Evolutionary conservation across 2,329 filamentous ascomycete genomes (phyloP).

Genomic region (Fusarium agapanthi): DNA sequence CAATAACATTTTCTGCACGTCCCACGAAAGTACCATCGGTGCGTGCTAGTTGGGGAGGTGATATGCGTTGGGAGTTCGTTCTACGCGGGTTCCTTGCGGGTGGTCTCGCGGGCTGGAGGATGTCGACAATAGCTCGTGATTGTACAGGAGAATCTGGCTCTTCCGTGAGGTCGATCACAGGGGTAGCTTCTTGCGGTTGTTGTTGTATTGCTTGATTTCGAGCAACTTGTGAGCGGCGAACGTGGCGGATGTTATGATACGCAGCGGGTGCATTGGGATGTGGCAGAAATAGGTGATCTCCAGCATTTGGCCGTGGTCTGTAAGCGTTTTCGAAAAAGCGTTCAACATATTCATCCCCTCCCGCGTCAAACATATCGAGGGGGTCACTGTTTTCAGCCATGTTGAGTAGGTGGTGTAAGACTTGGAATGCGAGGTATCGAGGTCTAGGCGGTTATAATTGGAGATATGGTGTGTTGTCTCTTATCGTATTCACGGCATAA

Average conservation of each 20-base stretch:
- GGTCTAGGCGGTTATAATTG: background rate
- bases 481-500: slow-evolving; percentile 11
- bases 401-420: background rate
- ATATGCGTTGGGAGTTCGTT: slow-evolving; percentile 52
- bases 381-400: slow-evolving; percentile 31
- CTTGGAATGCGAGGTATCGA: background rate
- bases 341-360: slow-evolving; percentile 33
- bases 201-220: slow-evolving; percentile 12
- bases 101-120: slow-evolving; percentile 26
- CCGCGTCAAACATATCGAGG: slow-evolving; percentile 31
- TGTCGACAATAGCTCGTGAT: slow-evolving; percentile 45
- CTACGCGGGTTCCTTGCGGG: slow-evolving; percentile 51
- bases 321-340: slow-evolving; percentile 14
- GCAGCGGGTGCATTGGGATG: slow-evolving; percentile 20
- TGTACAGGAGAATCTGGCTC: slow-evolving; percentile 59
- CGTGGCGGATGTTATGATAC: background rate
- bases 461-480: background rate
- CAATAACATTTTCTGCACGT: slow-evolving; percentile 54
- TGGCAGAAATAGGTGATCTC: slow-evolving; percentile 27
- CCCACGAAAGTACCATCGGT: slow-evolving; percentile 56
- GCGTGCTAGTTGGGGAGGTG: slow-evolving; percentile 54
- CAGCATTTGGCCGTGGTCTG: background rate
- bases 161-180: slow-evolving; percentile 60
- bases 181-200: slow-evolving; percentile 25
- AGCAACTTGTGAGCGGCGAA: slow-evolving; percentile 7